phyloP scores from a whole-genome alignment of 192 early-diverging fungal species.

The Pilaira anomala region DNA sequence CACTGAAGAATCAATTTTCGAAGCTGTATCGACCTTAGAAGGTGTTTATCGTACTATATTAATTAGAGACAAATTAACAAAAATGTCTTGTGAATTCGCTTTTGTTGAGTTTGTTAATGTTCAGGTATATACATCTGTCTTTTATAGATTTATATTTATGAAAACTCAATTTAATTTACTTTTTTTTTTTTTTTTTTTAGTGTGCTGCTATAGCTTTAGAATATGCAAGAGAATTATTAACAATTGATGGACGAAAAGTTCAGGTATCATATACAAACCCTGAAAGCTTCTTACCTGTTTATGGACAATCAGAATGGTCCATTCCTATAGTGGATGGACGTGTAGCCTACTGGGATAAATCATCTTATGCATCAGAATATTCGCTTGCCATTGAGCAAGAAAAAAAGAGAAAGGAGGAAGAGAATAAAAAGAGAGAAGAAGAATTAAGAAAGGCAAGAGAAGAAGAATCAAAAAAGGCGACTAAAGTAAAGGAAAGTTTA shows the following conservation, averaged over 20 bases:
- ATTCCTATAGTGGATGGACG: conserved; percentile 40
- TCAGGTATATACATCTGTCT: conserved; percentile 36
- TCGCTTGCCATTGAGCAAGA: conserved; percentile 9
- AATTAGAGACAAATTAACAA: conserved; percentile 53
- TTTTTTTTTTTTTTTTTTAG: conserved; percentile 8
- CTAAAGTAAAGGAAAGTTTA: conserved; percentile 16
- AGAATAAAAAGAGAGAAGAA: conserved; percentile 9
- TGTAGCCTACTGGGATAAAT: conserved; percentile 62
- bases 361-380: conserved; percentile 41
- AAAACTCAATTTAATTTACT: neutral
- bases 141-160: neutral
- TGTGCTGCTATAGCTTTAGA: conserved; percentile 35
- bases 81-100: conserved; percentile 61
- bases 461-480: neutral
- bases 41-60: conserved; percentile 44
- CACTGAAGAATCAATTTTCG: conserved; percentile 52
- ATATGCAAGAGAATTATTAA: conserved; percentile 27
- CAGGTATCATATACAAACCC: conserved; percentile 51
- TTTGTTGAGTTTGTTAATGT: conserved; percentile 56
- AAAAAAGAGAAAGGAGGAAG: conserved; percentile 2
- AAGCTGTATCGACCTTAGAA: conserved; percentile 19
- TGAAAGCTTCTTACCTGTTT: conserved; percentile 60
- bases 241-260: conserved; percentile 44
- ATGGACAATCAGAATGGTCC: conserved; percentile 58
- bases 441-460: conserved; percentile 11